These are phyloP conservation scores for Achlya hypogyna DNA, from an alignment of 352 stramenopile genomes.

Conservation along the genomic window DNA sequence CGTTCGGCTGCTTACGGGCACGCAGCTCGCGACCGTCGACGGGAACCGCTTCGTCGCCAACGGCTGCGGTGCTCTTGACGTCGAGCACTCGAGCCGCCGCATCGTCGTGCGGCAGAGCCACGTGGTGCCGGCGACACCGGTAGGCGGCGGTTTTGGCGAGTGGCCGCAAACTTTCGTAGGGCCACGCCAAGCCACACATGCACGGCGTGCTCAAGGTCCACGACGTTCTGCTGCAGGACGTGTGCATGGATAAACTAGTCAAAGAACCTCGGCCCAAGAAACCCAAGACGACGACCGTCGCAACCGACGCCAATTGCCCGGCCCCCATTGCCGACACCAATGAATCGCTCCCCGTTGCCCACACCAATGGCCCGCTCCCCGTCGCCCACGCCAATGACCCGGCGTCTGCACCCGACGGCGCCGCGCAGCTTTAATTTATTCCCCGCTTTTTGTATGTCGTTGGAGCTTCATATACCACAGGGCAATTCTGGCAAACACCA, in stretches of 20 bases:
- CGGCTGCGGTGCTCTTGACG: conserved; percentile 58
- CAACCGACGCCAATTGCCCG: no score
- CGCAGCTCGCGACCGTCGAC: conserved; percentile 61
- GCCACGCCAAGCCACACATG: not conserved
- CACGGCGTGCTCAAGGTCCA: not conserved
- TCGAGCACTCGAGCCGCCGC: conserved; percentile 60
- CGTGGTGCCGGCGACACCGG: conserved; percentile 23
- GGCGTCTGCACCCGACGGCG: no score
- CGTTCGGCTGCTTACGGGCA: conserved; percentile 58
- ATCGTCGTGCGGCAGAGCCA: conserved; percentile 74
- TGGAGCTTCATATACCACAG: no score
- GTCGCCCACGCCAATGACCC: no score
- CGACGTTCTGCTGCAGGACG: not conserved
- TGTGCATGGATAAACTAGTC: not conserved
- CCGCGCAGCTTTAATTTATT: no score
- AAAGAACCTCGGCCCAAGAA: no score
- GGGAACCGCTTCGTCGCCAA: conserved; percentile 61
- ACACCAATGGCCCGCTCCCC: no score
- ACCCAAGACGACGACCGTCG: no score
- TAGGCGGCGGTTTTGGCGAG: not conserved
- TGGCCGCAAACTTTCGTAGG: not conserved
- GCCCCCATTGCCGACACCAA: no score
- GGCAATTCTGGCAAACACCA: no score
- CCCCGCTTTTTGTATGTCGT: no score
- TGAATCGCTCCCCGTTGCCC: no score